Percentiles rank a stretch among this genome's conserved stretches.
Evolutionary conservation across 306 rosid genomes (phyloP).

Genomic region (Sicyos edulis): DNA sequence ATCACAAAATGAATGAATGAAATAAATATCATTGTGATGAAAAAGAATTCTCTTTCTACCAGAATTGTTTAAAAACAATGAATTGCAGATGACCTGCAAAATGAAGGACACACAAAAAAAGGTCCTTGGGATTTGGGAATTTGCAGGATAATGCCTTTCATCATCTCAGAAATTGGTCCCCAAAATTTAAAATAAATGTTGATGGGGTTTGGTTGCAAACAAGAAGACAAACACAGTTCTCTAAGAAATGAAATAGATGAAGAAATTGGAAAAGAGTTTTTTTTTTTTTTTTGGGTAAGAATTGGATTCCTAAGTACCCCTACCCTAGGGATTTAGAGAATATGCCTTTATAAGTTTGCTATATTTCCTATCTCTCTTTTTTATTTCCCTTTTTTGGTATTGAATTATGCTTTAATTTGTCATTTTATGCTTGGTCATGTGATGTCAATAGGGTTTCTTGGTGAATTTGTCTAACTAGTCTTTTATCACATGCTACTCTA

Average conservation of each 20-base stretch:
- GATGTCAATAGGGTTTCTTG: neutral
- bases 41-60: neutral
- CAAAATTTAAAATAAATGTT: neutral
- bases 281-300: neutral
- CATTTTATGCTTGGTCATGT: neutral
- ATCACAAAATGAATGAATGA: neutral
- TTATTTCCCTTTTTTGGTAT: neutral
- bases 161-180: neutral
- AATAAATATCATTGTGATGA: neutral
- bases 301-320: constrained; percentile 5
- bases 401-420: neutral
- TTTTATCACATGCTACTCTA: neutral
- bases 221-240: neutral
- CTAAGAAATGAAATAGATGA: neutral
- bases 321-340: neutral
- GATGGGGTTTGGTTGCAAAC: neutral
- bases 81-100: neutral
- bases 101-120: neutral
- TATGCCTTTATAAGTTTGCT: neutral
- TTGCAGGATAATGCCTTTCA: constrained; percentile 1
- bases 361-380: neutral
- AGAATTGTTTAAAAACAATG: neutral
- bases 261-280: neutral
- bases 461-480: neutral
- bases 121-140: neutral